Evolutionary conservation across 2,329 filamentous ascomycete species (phyloP).

Genomic region (Trichoderma lentiforme): DNA sequence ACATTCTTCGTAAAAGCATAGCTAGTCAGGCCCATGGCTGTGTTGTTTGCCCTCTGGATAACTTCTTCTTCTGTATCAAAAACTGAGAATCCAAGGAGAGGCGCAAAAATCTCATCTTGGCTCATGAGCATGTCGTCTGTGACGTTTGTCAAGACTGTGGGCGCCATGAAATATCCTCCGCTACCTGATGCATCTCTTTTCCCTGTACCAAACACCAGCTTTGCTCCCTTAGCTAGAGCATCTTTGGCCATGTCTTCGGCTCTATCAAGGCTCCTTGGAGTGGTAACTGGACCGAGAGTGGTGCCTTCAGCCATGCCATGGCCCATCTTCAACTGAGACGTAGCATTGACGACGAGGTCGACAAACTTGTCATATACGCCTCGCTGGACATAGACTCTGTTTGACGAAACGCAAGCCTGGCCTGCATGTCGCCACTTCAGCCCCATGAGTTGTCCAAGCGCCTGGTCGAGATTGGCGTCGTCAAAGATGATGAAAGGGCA

Average conservation of each 20-base stretch:
- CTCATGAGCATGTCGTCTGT: slow-evolving; percentile 64
- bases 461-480: slow-evolving; percentile 65
- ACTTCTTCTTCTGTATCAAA: slow-evolving; percentile 71
- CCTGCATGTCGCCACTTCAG: slow-evolving; percentile 72
- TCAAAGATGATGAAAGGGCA: slow-evolving; percentile 63
- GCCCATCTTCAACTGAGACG: slow-evolving; percentile 54
- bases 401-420: slow-evolving; percentile 67
- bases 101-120: slow-evolving; percentile 69
- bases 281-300: slow-evolving; percentile 37
- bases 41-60: slow-evolving; percentile 60
- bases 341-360: slow-evolving; percentile 49
- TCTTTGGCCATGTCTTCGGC: slow-evolving; percentile 53
- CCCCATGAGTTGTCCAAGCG: slow-evolving; percentile 57
- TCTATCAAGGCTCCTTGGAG: slow-evolving; percentile 33
- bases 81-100: slow-evolving; percentile 64
- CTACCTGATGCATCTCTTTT: slow-evolving; percentile 39
- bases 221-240: slow-evolving; percentile 59
- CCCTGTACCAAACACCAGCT: slow-evolving; percentile 52
- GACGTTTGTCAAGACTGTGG: slow-evolving; percentile 66
- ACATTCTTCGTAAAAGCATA: slow-evolving; percentile 62
- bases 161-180: slow-evolving; percentile 65
- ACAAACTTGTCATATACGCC: slow-evolving; percentile 61
- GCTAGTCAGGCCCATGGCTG: slow-evolving; percentile 67
- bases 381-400: slow-evolving; percentile 58
- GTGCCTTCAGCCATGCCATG: slow-evolving; percentile 50